phyloP scores from a whole-genome alignment of 2,329 filamentous ascomycete species.

The Cordyceps cateniannulata region DNA sequence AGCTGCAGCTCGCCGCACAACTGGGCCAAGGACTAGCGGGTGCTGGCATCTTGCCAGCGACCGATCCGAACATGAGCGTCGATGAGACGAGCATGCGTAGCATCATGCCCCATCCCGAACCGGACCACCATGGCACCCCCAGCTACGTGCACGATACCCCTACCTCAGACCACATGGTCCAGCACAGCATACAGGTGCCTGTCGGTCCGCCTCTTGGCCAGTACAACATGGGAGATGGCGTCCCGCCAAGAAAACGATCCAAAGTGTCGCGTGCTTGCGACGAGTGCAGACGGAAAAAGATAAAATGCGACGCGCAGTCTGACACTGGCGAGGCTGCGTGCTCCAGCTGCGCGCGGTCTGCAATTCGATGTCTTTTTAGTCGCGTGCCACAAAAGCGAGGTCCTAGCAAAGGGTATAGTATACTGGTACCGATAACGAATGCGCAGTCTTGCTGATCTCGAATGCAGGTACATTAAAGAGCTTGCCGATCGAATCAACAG shows the following conservation, averaged over 20 bases:
- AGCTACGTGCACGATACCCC: slow-evolving; percentile 33
- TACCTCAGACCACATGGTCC: slow-evolving; percentile 29
- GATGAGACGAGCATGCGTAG: slow-evolving; percentile 37
- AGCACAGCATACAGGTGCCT: slow-evolving; percentile 31
- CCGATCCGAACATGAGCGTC: slow-evolving; percentile 37
- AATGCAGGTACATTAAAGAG: slow-evolving; percentile 76
- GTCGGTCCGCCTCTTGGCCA: slow-evolving; percentile 26
- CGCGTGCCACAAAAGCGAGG: slow-evolving; percentile 82
- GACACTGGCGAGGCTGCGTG: slow-evolving; percentile 70
- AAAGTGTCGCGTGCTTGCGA: slow-evolving; percentile 88
- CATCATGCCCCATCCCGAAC: slow-evolving; percentile 37
- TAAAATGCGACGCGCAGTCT: slow-evolving; percentile 76
- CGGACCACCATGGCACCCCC: slow-evolving; percentile 30
- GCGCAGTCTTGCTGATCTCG: background rate
- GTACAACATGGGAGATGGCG: slow-evolving; percentile 46
- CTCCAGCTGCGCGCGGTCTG: slow-evolving; percentile 71
- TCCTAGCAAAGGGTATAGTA: slow-evolving; percentile 72
- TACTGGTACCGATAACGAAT: background rate
- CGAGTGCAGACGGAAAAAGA: slow-evolving; percentile 83
- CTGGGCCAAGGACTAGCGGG: slow-evolving; percentile 47
- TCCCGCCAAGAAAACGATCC: slow-evolving; percentile 67
- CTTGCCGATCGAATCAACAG: slow-evolving; percentile 77
- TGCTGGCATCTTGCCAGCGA: slow-evolving; percentile 41
- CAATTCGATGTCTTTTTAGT: slow-evolving; percentile 77
- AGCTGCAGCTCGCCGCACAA: slow-evolving; percentile 53